Percentiles rank a stretch among this genome's conserved stretches.
phyloP scores from a whole-genome alignment of 2,329 filamentous ascomycete genomes.

The Huntiella bhutanensis region DNA sequence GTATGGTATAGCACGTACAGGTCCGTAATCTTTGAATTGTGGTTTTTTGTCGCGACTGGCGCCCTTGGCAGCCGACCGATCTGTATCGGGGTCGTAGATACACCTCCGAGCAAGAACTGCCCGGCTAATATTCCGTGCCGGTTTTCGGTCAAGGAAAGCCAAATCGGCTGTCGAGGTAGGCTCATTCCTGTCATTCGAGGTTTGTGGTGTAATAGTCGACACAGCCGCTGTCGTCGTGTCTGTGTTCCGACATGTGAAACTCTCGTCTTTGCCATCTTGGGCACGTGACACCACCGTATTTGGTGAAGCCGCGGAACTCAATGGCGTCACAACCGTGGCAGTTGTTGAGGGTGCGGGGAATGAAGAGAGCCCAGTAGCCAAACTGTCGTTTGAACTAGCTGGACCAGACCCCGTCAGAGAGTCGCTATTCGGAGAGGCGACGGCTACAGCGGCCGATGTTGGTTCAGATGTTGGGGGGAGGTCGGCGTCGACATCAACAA shows the following conservation, averaged over 20 bases:
- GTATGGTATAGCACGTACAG: constrained; percentile 37
- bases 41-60: constrained; percentile 40
- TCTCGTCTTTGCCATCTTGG: not conserved
- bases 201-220: constrained; percentile 16
- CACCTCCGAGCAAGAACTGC: constrained; percentile 37
- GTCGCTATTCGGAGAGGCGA: constrained; percentile 41
- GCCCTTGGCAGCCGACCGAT: constrained; percentile 27
- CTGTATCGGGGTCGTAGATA: constrained; percentile 41
- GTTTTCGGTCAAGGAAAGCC: constrained; percentile 23
- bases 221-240: not conserved
- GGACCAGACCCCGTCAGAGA: constrained; percentile 53
- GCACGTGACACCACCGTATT: not conserved
- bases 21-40: constrained; percentile 43
- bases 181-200: constrained; percentile 15
- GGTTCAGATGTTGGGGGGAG: not conserved
- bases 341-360: not conserved
- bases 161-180: constrained; percentile 4
- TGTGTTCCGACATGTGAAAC: constrained; percentile 1
- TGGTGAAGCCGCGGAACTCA: not conserved
- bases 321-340: constrained; percentile 33
- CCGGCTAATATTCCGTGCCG: constrained; percentile 37
- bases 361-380: constrained; percentile 15
- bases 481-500: not conserved
- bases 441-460: not conserved
- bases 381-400: constrained; percentile 51